phyloP scores from a whole-genome alignment of 2,329 filamentous ascomycete genomes.

The Pestalotiopsis sp. region DNA sequence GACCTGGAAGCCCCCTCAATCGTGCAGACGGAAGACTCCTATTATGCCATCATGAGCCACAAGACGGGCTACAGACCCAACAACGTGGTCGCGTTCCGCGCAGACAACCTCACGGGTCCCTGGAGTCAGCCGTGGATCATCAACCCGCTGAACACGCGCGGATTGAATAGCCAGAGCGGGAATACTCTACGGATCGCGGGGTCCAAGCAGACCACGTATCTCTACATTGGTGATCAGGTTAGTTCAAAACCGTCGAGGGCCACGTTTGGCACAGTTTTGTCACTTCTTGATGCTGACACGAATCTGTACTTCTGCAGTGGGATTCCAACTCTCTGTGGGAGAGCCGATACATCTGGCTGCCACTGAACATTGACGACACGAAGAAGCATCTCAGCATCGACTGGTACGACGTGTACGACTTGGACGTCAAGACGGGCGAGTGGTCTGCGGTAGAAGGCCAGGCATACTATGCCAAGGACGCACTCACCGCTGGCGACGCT shows the following conservation, averaged over 20 bases:
- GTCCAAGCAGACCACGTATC: conserved; percentile 46
- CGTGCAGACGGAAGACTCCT: conserved; percentile 59
- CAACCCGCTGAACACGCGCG: conserved; percentile 49
- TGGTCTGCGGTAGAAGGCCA: conserved; percentile 46
- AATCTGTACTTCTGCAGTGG: conserved; percentile 34
- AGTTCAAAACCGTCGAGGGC: background rate
- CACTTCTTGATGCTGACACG: background rate
- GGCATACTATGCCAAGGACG: conserved; percentile 46
- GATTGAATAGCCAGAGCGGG: conserved; percentile 54
- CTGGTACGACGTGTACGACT: conserved; percentile 58
- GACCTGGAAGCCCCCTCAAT: conserved; percentile 62
- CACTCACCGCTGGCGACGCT: conserved; percentile 44
- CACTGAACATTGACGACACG: conserved; percentile 50
- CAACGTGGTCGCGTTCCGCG: conserved; percentile 57
- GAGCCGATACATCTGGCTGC: conserved; percentile 57
- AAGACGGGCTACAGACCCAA: conserved; percentile 66
- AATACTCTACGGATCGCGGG: conserved; percentile 49
- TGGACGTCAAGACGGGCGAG: conserved; percentile 52
- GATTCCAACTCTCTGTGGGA: conserved; percentile 58
- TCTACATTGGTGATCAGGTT: conserved; percentile 50
- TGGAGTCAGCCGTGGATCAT: conserved; percentile 58
- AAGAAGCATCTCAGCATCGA: conserved; percentile 49
- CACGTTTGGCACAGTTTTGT: too few relatives aligned
- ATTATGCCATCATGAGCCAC: conserved; percentile 62
- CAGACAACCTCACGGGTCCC: conserved; percentile 48